Percentiles rank a stretch among this genome's conserved stretches.
Evolutionary conservation across 2,329 filamentous ascomycete species (phyloP).

Genomic region (Tolypocladium nubicola): DNA sequence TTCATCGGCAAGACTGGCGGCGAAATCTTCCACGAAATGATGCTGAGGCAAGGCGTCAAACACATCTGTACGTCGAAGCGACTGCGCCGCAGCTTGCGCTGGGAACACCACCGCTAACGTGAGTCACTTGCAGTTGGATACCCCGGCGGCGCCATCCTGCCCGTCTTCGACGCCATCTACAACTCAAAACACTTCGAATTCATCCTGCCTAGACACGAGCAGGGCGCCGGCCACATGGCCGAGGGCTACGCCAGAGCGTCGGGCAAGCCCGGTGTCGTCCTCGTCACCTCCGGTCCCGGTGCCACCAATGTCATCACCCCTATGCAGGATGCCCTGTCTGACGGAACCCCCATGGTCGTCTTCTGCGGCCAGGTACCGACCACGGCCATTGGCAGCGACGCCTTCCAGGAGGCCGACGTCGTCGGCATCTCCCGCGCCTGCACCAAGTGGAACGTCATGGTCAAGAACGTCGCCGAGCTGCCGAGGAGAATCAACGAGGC

Average conservation of each 20-base stretch:
- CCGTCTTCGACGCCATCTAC: constrained; percentile 97
- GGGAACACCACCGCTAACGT: constrained; percentile 11
- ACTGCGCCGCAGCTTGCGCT: not conserved
- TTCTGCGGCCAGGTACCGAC: constrained; percentile 92
- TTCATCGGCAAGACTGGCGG: constrained; percentile 94
- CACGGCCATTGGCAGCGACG: constrained; percentile 82
- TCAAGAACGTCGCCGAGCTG: constrained; percentile 88
- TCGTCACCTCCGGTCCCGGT: constrained; percentile 93
- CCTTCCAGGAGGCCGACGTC: constrained; percentile 94
- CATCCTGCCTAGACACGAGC: constrained; percentile 89
- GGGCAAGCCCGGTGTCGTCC: constrained; percentile 87
- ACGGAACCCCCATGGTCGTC: constrained; percentile 92
- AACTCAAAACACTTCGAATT: constrained; percentile 97
- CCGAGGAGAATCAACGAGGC: constrained; percentile 93
- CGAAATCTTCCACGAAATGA: constrained; percentile 99
- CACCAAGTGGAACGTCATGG: constrained; percentile 99
- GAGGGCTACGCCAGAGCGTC: constrained; percentile 92
- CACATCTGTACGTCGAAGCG: constrained; percentile 67
- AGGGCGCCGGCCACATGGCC: constrained; percentile 97
- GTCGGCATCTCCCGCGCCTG: constrained; percentile 88
- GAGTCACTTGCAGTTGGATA: constrained; percentile 55
- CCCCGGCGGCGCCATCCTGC: constrained; percentile 90
- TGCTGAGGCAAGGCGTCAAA: constrained; percentile 85
- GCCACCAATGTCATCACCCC: constrained; percentile 95
- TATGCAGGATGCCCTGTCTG: constrained; percentile 90